Conservation (phyloP, 73 alveolate genomes). For the Halteria grandinella region DNA sequence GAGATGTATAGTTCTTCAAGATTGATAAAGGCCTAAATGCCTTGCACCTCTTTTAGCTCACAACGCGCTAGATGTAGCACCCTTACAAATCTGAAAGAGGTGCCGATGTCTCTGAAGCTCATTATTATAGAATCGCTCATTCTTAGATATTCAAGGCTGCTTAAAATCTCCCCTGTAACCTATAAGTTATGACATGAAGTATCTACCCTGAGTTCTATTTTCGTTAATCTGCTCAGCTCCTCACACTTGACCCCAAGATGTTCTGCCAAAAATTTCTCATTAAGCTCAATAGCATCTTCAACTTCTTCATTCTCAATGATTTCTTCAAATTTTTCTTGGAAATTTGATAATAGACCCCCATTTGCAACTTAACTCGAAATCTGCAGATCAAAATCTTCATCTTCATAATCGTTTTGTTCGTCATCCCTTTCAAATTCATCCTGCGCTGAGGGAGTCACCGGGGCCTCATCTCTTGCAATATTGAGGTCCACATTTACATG, state of each 20-base stretch:
- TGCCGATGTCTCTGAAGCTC: constrained; percentile 37
- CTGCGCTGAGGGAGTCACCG: too few relatives aligned
- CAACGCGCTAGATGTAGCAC: constrained; percentile 25
- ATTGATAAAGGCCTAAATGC: constrained; percentile 22
- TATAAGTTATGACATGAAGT: constrained; percentile 35
- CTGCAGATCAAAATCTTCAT: constrained; percentile 1
- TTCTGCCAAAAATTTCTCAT: constrained; percentile 14
- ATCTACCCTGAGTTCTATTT: constrained; percentile 45
- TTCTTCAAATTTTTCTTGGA: constrained; percentile 21
- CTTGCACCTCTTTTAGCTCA: constrained; percentile 12
- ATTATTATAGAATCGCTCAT: constrained; percentile 32
- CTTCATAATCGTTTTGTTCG: not conserved
- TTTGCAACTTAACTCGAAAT: not conserved
- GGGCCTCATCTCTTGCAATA: not conserved
- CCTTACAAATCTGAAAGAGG: constrained; percentile 22
- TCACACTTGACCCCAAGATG: constrained; percentile 7
- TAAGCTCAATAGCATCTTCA: constrained; percentile 31
- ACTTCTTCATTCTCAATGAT: constrained; percentile 40
- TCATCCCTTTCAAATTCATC: constrained; percentile 8
- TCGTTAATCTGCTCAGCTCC: not conserved
- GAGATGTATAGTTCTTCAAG: constrained; percentile 40
- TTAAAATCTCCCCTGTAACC: constrained; percentile 34
- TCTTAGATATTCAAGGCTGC: constrained; percentile 3
- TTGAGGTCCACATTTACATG: not conserved
- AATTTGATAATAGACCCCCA: not conserved